These are phyloP conservation scores for Fusarium solani-melongenae DNA, from an alignment of 2,329 filamentous ascomycete genomes.

Conservation along the genomic window DNA sequence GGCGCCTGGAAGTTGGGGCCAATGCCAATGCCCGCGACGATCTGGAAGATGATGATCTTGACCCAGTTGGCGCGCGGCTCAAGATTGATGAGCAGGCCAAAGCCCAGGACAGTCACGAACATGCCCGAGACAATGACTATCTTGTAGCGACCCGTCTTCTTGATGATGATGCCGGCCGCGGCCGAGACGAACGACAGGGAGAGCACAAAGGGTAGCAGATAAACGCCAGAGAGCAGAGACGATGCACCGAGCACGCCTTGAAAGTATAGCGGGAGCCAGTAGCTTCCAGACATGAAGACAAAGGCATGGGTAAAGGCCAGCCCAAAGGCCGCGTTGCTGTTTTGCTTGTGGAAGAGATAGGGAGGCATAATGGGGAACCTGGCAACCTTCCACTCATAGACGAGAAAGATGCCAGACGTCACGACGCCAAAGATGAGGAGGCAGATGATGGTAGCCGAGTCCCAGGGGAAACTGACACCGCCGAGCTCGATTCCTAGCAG, in stretches of 20 bases:
- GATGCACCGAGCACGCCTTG: slow-evolving; percentile 77
- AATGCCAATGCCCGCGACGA: slow-evolving; percentile 71
- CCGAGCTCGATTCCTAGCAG: slow-evolving; percentile 89
- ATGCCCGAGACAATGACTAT: slow-evolving; percentile 69
- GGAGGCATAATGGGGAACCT: slow-evolving; percentile 83
- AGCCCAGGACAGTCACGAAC: slow-evolving; percentile 70
- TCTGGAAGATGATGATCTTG: slow-evolving; percentile 70
- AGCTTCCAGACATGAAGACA: slow-evolving; percentile 81
- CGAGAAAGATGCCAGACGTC: slow-evolving; percentile 72
- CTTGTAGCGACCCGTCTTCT: slow-evolving; percentile 74
- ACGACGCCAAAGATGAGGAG: slow-evolving; percentile 79
- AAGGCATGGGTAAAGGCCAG: slow-evolving; percentile 80
- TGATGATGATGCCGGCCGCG: slow-evolving; percentile 65
- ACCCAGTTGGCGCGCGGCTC: slow-evolving; percentile 64
- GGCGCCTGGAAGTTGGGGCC: slow-evolving; percentile 78
- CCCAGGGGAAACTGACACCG: slow-evolving; percentile 80
- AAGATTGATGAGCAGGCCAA: slow-evolving; percentile 72
- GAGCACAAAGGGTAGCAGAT: slow-evolving; percentile 77
- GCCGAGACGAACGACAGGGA: slow-evolving; percentile 73
- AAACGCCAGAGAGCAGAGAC: slow-evolving; percentile 79
- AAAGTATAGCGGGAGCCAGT: slow-evolving; percentile 89
- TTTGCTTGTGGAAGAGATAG: slow-evolving; percentile 73
- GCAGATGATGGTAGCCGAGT: slow-evolving; percentile 78
- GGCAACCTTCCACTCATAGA: slow-evolving; percentile 79
- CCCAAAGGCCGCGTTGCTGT: slow-evolving; percentile 73